Percentiles rank a stretch among this genome's conserved stretches.
Conservation (phyloP, 2,329 filamentous ascomycete species). For the Paradendryphiella salina region DNA sequence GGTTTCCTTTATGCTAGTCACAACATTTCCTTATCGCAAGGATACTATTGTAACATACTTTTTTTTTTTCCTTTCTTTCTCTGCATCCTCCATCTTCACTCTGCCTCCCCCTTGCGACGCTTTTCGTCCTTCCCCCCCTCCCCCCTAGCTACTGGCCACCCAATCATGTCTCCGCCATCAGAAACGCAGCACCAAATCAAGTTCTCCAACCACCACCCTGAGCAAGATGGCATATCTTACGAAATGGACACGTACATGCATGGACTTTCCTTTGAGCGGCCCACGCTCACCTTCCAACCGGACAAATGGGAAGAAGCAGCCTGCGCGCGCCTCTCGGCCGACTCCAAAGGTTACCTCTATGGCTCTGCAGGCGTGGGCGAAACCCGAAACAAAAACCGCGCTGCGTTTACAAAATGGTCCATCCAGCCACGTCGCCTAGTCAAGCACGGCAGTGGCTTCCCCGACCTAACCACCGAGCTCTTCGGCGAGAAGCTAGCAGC, state of each 20-base stretch:
- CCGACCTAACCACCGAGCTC: slow-evolving; percentile 6
- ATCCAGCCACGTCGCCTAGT: slow-evolving; percentile 26
- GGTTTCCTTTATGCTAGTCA: too few species aligned
- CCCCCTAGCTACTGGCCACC: too few species aligned
- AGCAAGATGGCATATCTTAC: slow-evolving; percentile 29
- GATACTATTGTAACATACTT: too few species aligned
- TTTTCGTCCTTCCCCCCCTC: too few species aligned
- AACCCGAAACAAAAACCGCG: slow-evolving; percentile 37
- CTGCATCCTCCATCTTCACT: neutral
- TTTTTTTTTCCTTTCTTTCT: neutral
- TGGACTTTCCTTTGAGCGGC: slow-evolving; percentile 40
- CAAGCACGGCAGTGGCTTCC: slow-evolving; percentile 13
- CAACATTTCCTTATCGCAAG: too few species aligned
- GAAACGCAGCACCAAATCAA: neutral
- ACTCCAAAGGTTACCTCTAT: slow-evolving; percentile 41
- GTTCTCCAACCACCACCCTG: slow-evolving; percentile 4
- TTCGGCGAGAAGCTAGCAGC: too few species aligned
- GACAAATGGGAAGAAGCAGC: slow-evolving; percentile 29
- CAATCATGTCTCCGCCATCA: slow-evolving; percentile 15
- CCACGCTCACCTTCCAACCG: slow-evolving; percentile 42
- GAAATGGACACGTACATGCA: slow-evolving; percentile 38
- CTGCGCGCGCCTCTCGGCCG: slow-evolving; percentile 32
- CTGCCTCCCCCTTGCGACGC: neutral
- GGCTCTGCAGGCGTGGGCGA: slow-evolving; percentile 41
- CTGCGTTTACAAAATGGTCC: slow-evolving; percentile 30